These are phyloP conservation scores for Eutrema salsugineum DNA, from an alignment of 441 rosid genomes.

Conservation along the genomic window DNA sequence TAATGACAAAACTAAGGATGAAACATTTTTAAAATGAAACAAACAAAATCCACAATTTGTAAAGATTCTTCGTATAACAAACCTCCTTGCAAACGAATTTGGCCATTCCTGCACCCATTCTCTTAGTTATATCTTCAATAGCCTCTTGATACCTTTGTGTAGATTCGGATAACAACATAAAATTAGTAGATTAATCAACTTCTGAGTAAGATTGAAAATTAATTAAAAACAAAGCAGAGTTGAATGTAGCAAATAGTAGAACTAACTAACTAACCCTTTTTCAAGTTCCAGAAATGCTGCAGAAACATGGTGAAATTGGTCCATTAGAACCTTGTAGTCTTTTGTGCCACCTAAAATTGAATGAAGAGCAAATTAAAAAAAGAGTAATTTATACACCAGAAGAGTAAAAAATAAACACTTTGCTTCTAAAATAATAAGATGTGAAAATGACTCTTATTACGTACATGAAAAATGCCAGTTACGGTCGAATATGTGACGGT, in stretches of 20 bases:
- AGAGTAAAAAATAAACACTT: neutral
- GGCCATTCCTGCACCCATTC: conserved; percentile 98
- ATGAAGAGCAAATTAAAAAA: neutral
- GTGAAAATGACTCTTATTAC: conserved; percentile 24
- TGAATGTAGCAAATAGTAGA: neutral
- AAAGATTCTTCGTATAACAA: conserved; percentile 2
- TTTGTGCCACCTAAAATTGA: conserved; percentile 68
- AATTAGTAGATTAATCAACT: neutral
- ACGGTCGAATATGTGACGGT: conserved; percentile 59
- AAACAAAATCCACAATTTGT: neutral
- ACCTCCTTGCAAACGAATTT: conserved; percentile 89
- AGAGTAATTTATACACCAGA: too few relatives aligned
- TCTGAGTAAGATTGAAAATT: neutral
- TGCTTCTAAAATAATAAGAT: neutral
- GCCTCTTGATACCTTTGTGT: conserved; percentile 55
- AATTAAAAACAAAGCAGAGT: neutral
- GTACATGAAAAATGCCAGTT: conserved; percentile 88
- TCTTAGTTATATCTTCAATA: conserved; percentile 68
- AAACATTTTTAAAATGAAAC: neutral
- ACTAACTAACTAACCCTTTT: conserved; percentile 38
- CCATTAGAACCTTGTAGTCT: conserved; percentile 83
- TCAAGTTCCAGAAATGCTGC: conserved; percentile 78
- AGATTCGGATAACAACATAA: neutral
- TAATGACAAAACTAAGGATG: neutral
- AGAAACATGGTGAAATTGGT: conserved; percentile 74